Conservation (phyloP, 176 grass and related monocot genomes). For the Aegilops bicornis region DNA sequence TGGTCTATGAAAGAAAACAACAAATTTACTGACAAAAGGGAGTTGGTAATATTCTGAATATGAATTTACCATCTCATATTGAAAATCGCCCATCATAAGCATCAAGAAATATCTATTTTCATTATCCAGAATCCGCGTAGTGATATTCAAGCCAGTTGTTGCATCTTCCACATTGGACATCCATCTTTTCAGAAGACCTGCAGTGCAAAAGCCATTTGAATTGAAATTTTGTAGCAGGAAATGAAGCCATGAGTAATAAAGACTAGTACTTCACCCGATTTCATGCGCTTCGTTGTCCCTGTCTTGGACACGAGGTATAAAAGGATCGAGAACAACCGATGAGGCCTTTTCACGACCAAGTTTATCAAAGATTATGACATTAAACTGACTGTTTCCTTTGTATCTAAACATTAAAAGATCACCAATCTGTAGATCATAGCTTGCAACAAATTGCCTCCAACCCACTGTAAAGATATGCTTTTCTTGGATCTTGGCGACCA, state of each 20-base stretch:
- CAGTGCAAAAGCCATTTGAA: not conserved
- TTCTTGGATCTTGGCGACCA: not conserved
- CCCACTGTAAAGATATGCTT: not conserved
- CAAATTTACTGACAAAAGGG: not conserved
- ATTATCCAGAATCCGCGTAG: not conserved
- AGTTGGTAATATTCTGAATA: not conserved
- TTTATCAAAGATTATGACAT: not conserved
- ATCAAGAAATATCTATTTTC: not conserved
- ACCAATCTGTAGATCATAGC: not conserved
- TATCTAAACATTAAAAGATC: not conserved
- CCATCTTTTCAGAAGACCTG: not conserved
- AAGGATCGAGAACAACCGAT: not conserved
- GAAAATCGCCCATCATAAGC: not conserved
- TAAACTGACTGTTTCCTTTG: not conserved
- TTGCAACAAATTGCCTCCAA: not conserved
- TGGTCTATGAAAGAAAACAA: not conserved
- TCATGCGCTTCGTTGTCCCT: not conserved
- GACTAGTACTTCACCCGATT: not conserved
- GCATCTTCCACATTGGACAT: not conserved
- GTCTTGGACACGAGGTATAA: not conserved
- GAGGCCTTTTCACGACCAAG: not conserved
- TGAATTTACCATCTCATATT: not conserved
- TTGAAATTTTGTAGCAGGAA: not conserved
- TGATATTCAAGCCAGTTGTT: not conserved
- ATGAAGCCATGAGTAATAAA: not conserved